Conservation (phyloP, 2,329 filamentous ascomycete species). For the Xylaria sp. region DNA sequence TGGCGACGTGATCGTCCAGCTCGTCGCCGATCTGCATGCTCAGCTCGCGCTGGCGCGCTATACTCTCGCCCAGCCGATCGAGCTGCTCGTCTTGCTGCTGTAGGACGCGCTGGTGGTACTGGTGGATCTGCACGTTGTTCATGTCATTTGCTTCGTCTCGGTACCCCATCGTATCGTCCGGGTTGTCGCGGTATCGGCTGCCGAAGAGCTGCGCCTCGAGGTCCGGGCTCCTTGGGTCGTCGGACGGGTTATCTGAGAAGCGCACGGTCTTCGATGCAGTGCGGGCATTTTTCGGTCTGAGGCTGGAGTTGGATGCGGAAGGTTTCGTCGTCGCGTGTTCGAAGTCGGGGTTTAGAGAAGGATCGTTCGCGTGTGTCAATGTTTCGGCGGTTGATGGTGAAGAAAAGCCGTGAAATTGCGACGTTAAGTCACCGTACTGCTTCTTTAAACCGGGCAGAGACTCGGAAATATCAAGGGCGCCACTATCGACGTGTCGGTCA, state of each 20-base stretch:
- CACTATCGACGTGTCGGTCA: conserved; percentile 52
- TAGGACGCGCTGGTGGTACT: conserved; percentile 82
- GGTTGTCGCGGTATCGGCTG: conserved; percentile 76
- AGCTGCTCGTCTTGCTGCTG: conserved; percentile 93
- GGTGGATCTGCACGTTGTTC: conserved; percentile 86
- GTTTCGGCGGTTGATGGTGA: conserved; percentile 61
- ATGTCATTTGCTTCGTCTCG: conserved; percentile 69
- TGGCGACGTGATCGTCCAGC: conserved; percentile 86
- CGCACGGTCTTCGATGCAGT: conserved; percentile 78
- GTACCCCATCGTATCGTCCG: conserved; percentile 66
- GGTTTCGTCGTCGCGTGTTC: conserved; percentile 65
- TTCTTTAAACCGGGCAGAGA: conserved; percentile 75
- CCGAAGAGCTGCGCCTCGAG: conserved; percentile 60
- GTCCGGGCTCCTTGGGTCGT: conserved; percentile 57
- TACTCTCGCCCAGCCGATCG: conserved; percentile 86
- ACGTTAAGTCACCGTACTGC: conserved; percentile 80
- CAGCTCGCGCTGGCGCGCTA: conserved; percentile 88
- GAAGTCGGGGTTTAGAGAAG: conserved; percentile 71
- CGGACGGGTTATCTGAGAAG: conserved; percentile 75
- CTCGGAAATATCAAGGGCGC: conserved; percentile 65
- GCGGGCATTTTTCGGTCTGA: conserved; percentile 49
- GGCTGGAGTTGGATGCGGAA: conserved; percentile 40
- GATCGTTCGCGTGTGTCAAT: conserved; percentile 72
- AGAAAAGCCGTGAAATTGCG: conserved; percentile 80
- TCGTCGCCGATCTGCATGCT: conserved; percentile 97